These are phyloP conservation scores for Paracorniculantispora psalliotae DNA, from an alignment of 2,329 filamentous ascomycete species.

Conservation along the genomic window DNA sequence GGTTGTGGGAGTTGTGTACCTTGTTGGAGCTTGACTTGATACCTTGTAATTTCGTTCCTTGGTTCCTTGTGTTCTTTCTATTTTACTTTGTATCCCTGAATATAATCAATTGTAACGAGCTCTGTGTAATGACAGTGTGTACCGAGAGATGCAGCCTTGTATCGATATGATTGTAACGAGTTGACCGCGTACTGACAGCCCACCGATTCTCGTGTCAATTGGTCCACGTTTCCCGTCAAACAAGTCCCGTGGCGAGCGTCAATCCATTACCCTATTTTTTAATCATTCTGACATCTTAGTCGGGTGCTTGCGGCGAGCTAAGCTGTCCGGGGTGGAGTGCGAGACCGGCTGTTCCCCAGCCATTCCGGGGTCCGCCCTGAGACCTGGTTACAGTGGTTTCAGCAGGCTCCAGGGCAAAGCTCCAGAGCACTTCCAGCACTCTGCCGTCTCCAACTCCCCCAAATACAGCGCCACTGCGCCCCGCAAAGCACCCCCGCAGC, in stretches of 20 bases:
- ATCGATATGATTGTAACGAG: no score
- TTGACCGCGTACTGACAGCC: no score
- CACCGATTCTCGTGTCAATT: no score
- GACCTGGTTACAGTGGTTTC: neutral
- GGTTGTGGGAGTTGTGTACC: conserved; percentile 1
- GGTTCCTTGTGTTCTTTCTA: no score
- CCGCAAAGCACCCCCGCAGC: conserved; percentile 4
- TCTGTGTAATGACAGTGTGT: no score
- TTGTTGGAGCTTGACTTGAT: neutral
- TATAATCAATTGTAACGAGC: no score
- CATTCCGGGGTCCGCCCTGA: neutral
- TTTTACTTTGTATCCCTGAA: no score
- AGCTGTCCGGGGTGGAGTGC: conserved; percentile 1
- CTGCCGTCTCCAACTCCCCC: conserved; percentile 3
- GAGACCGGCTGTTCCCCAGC: conserved; percentile 8
- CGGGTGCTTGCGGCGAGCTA: conserved; percentile 8
- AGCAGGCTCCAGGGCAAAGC: neutral
- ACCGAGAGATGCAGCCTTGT: no score
- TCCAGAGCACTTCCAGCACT: neutral
- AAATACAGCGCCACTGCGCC: neutral
- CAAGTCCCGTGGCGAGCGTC: no score
- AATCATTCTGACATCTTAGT: conserved; percentile 8
- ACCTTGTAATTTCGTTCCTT: no score
- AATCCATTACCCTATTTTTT: conserved; percentile 9
- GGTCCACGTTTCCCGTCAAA: no score